These are phyloP conservation scores for Leptomonas pyrrhocoris DNA, from an alignment of 208 protist genomes.

Conservation along the genomic window DNA sequence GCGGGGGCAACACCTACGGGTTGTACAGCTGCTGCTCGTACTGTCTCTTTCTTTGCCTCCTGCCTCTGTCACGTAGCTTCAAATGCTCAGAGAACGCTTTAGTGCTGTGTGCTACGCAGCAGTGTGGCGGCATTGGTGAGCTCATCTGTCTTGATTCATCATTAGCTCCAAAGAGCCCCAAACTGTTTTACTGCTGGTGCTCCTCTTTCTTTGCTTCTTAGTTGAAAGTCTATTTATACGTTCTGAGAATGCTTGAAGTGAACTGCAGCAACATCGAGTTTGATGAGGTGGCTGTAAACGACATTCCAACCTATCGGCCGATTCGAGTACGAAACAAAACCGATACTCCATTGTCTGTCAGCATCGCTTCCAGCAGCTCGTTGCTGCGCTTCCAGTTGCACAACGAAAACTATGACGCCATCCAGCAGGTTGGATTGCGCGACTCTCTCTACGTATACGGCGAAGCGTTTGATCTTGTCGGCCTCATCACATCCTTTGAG, in stretches of 20 bases:
- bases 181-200: too few species aligned
- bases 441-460: conserved; percentile 47
- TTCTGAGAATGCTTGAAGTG: conserved; percentile 70
- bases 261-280: conserved; percentile 43
- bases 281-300: conserved; percentile 74
- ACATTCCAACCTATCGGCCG: conserved; percentile 56
- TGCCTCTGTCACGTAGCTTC: too few species aligned
- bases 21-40: too few species aligned
- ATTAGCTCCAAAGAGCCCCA: too few species aligned
- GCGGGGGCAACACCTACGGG: too few species aligned
- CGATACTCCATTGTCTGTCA: conserved; percentile 36
- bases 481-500: conserved; percentile 42
- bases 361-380: conserved; percentile 39
- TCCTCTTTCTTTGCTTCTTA: too few species aligned
- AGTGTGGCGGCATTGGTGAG: too few species aligned
- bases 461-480: conserved; percentile 64
- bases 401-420: conserved; percentile 63
- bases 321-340: conserved; percentile 53
- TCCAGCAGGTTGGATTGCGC: conserved; percentile 18
- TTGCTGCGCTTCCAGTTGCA: conserved; percentile 55
- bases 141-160: too few species aligned
- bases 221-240: too few species aligned
- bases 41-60: too few species aligned
- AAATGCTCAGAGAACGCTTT: too few species aligned
- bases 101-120: too few species aligned